Conservation (phyloP, 2,329 filamentous ascomycete species). For the Aspergillus ochraceus region DNA sequence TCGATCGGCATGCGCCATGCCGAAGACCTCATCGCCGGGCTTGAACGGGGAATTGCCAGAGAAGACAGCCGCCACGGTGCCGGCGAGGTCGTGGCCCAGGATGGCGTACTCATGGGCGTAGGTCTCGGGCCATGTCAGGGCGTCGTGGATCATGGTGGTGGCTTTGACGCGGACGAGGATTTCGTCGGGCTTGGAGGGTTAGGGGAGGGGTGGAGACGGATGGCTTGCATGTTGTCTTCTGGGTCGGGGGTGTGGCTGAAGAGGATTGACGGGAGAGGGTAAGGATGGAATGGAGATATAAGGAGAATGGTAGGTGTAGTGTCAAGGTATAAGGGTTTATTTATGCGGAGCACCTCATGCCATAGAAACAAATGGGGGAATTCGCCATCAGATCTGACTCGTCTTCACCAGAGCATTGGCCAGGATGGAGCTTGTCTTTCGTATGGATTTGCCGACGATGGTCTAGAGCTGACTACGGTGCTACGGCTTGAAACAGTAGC, state of each 20-base stretch:
- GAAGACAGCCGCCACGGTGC: conserved; percentile 11
- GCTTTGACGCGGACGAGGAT: conserved; percentile 24
- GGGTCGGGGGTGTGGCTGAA: neutral
- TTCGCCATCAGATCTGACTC: neutral
- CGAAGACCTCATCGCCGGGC: conserved; percentile 26
- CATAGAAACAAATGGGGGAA: neutral
- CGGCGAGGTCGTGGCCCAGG: conserved; percentile 21
- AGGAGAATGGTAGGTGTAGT: neutral
- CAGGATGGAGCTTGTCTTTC: neutral
- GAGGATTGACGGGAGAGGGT: neutral
- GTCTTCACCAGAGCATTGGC: neutral
- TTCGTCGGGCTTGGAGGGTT: conserved; percentile 15
- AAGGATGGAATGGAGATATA: neutral
- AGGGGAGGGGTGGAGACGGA: conserved; percentile 22
- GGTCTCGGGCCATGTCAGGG: conserved; percentile 27
- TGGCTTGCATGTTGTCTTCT: conserved; percentile 20
- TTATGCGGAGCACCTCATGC: neutral
- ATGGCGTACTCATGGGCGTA: conserved; percentile 19
- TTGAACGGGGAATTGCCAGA: conserved; percentile 8
- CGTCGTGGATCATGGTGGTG: conserved; percentile 25
- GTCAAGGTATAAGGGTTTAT: no score
- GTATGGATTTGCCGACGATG: neutral
- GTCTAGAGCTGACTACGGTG: neutral
- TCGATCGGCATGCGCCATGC: conserved; percentile 22
- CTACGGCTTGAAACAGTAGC: neutral